phyloP scores from a whole-genome alignment of 306 rosid species.

The Prunus mume region DNA sequence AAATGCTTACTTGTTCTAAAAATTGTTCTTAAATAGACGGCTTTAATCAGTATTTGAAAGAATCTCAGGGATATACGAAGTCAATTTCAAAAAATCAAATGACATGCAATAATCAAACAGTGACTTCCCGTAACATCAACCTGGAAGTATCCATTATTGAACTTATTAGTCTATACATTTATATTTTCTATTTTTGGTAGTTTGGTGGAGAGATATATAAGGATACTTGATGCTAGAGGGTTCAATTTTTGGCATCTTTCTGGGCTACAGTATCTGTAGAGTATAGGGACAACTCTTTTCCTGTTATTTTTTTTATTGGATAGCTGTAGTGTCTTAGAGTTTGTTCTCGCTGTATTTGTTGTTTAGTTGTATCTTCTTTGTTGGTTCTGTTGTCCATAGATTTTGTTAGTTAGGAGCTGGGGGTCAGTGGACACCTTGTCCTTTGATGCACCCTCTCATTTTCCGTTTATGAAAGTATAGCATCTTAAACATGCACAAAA shows the following conservation, averaged over 20 bases:
- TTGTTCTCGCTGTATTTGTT: neutral
- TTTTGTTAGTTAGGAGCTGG: neutral
- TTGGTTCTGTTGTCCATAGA: neutral
- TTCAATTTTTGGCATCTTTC: neutral
- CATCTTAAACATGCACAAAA: neutral
- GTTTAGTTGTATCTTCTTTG: neutral
- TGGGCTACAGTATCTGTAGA: neutral
- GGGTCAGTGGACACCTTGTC: neutral
- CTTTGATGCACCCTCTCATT: neutral
- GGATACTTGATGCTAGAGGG: neutral
- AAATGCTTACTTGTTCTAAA: neutral
- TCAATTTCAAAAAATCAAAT: neutral
- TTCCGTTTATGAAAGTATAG: neutral
- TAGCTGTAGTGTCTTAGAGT: neutral
- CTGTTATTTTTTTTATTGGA: neutral
- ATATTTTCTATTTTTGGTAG: neutral
- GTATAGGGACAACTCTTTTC: neutral
- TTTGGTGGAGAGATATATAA: neutral
- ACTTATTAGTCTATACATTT: too few species aligned
- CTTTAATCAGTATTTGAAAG: neutral
- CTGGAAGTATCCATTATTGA: too few species aligned
- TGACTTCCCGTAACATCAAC: neutral
- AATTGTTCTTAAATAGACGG: neutral
- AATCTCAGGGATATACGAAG: neutral
- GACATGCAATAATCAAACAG: neutral